phyloP scores from a whole-genome alignment of 2,329 filamentous ascomycete species.

The Alternaria brassicicola region DNA sequence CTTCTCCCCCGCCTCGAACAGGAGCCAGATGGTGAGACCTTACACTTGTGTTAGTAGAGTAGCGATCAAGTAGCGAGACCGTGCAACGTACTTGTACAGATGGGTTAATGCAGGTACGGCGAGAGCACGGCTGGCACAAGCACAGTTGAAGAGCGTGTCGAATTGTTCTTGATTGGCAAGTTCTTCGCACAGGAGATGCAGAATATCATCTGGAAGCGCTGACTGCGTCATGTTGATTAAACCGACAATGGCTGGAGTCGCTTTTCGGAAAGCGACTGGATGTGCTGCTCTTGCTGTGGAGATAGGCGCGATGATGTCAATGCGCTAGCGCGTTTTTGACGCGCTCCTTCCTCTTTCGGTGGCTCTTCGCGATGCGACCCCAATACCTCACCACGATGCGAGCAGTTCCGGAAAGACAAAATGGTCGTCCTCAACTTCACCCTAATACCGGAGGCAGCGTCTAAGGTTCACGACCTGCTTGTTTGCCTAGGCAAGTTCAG shows the following conservation, averaged over 20 bases:
- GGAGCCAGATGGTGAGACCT: slow-evolving; percentile 54
- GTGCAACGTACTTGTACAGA: slow-evolving; percentile 64
- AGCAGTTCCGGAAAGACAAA: slow-evolving; percentile 12
- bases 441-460: slow-evolving; percentile 73
- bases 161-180: slow-evolving; percentile 64
- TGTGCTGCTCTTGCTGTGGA: neutral
- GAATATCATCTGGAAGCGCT: slow-evolving; percentile 62
- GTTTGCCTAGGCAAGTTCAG: slow-evolving; percentile 79
- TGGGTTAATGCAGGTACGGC: slow-evolving; percentile 65
- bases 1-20: slow-evolving; percentile 54
- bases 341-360: slow-evolving; percentile 24
- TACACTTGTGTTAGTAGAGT: neutral
- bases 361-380: neutral
- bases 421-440: slow-evolving; percentile 70
- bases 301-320: slow-evolving; percentile 21
- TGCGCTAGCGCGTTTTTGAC: slow-evolving; percentile 29
- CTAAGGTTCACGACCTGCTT: slow-evolving; percentile 73
- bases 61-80: neutral
- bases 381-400: slow-evolving; percentile 15
- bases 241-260: neutral
- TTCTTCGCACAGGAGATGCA: slow-evolving; percentile 66
- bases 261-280: neutral
- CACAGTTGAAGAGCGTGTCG: slow-evolving; percentile 64
- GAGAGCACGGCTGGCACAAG: slow-evolving; percentile 61
- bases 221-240: slow-evolving; percentile 31